Evolutionary conservation across 805 yeast genomes (phyloP), one percentile per base, ranked within the genome.

Genomic region (Hanseniaspora occidentalis): DNA sequence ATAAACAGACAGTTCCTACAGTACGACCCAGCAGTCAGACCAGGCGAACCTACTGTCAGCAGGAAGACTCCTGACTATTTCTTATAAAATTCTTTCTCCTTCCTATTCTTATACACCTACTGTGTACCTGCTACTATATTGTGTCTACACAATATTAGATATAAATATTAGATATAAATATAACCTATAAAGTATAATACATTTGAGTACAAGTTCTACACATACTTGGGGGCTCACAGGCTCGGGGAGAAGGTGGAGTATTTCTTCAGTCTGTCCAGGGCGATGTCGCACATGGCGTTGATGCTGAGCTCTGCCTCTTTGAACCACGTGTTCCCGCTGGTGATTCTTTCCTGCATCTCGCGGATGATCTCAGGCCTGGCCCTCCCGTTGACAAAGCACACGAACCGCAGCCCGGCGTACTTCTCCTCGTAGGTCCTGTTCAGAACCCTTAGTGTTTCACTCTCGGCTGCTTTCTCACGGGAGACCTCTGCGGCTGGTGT

Each of bases 21-120:
- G 64, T 89, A 89, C 62, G 97, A 89, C 60, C 97, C 97, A 38
- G 79, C 88, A 40, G 86, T 92, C 45, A 78, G 98, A 65, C 95
- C 96, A 11, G 96, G 96, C 44, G 98, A 89, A 67, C 97, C 98
- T 43, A 84, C 95, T 8, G 97, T 88, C 31, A 84, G 94, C 35
- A 77, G 97, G 63, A 86, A 89, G 61, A 88, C 96, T 8, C 97
- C 98, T 11, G 97, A 89, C 64, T 89, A 89, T 63, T 89, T 89
- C 73, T 73, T 86, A 62, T 84, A 66, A 71, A 42, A 24, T 31
- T 38, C 22, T 23, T 31, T 25, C 29, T 31, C 36, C 14, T 24
- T 19, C 37, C 17, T 34, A 14, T 37, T 20, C 29, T 37, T 16
- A 19, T 37, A 26, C 25, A 27, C 18, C 26, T 9, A 16, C 26